phyloP scores from a whole-genome alignment of 176 grass and related monocot species.

The Calamus simplicifolius region DNA sequence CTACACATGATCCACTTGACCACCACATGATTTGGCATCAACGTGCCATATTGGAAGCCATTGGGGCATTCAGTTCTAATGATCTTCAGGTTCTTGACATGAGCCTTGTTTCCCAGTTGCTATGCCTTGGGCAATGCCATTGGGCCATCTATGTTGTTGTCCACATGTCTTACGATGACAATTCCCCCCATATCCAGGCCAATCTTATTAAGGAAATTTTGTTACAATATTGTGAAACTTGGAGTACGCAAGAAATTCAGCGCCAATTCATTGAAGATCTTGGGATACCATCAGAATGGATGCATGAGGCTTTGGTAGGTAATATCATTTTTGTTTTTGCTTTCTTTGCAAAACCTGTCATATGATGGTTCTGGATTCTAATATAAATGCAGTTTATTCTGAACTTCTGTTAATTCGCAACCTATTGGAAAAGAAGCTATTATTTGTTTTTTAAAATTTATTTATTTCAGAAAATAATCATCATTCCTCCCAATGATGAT shows the following conservation, averaged over 20 bases:
- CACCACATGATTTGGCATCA: conserved; percentile 99
- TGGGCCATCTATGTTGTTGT: conserved; percentile 94
- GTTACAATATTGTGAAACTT: conserved; percentile 66
- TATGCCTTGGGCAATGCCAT: conserved; percentile 71
- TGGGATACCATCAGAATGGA: conserved; percentile 85
- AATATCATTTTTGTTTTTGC: conserved; percentile 12
- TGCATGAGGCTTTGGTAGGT: conserved; percentile 79
- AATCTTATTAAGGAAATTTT: conserved; percentile 79
- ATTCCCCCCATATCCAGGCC: conserved; percentile 61
- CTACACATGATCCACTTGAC: conserved; percentile 77
- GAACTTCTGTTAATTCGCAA: too few species aligned
- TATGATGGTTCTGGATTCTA: neutral
- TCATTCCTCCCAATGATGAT: too few species aligned
- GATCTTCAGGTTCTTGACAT: conserved; percentile 83
- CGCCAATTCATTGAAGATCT: conserved; percentile 70
- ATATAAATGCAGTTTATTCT: neutral
- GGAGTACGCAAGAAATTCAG: conserved; percentile 67
- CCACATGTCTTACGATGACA: conserved; percentile 60
- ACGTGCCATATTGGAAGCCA: conserved; percentile 73
- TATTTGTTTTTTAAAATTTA: too few species aligned
- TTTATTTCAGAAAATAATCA: too few species aligned
- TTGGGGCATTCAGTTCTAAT: conserved; percentile 60
- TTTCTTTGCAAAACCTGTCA: too few species aligned
- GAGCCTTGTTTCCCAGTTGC: conserved; percentile 81
- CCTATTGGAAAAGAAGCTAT: too few species aligned